Evolutionary conservation across 192 early-diverging fungal species (phyloP).

Genomic region (Backusella australiensis): DNA sequence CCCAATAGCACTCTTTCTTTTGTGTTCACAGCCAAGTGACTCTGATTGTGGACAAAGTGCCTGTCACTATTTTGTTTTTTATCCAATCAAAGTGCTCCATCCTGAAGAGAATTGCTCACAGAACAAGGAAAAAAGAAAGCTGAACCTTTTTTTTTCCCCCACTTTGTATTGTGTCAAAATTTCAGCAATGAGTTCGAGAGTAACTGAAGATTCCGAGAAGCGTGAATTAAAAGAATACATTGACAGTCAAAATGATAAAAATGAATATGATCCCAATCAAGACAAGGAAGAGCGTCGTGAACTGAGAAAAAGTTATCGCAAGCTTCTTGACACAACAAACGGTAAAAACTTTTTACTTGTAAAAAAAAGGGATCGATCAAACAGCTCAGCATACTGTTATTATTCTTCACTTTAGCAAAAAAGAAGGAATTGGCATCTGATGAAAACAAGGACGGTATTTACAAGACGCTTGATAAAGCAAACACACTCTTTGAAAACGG

Average conservation of each 20-base stretch:
- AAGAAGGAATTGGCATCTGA: constrained; percentile 27
- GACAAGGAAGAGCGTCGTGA: constrained; percentile 29
- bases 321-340: constrained; percentile 19
- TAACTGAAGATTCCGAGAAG: background rate
- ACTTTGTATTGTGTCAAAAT: background rate
- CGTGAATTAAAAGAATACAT: constrained; percentile 16
- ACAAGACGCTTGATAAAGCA: constrained; percentile 32
- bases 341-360: constrained; percentile 5
- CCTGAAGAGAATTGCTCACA: background rate
- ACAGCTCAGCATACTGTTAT: background rate
- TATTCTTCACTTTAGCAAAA: background rate
- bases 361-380: background rate
- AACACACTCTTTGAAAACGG: constrained; percentile 25
- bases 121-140: background rate
- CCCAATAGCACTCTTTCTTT: no score
- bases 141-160: background rate
- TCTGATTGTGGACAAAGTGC: no score
- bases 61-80: background rate
- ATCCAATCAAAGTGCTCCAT: background rate
- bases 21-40: no score
- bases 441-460: background rate
- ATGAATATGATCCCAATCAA: constrained; percentile 30
- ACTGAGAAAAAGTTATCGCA: constrained; percentile 21
- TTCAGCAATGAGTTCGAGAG: background rate
- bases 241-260: constrained; percentile 13